phyloP scores from a whole-genome alignment of 331 rosid genomes.

The Quercus phellos region DNA sequence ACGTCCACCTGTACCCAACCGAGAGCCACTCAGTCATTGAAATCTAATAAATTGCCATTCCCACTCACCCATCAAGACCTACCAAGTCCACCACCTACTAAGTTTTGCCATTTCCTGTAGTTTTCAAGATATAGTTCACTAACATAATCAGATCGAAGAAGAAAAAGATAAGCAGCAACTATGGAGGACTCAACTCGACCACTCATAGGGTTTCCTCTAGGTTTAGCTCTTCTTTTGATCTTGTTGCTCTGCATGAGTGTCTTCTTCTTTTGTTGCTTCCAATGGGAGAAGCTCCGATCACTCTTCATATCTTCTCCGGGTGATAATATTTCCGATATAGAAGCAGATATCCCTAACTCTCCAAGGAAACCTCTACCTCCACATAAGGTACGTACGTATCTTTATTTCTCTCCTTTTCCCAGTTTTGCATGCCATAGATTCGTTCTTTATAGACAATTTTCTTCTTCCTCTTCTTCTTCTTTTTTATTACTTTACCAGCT shows the following conservation, averaged over 20 bases:
- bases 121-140: neutral
- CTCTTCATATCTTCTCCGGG: constrained; percentile 14
- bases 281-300: constrained; percentile 49
- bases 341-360: constrained; percentile 1
- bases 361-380: constrained; percentile 35
- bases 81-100: constrained; percentile 13
- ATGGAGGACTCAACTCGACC: constrained; percentile 33
- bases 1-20: constrained; percentile 18
- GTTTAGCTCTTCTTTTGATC: constrained; percentile 50
- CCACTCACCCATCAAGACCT: constrained; percentile 17
- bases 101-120: neutral
- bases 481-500: neutral
- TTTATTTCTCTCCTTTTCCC: neutral
- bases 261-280: constrained; percentile 57
- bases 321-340: neutral
- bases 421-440: neutral
- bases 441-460: neutral
- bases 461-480: too few relatives aligned
- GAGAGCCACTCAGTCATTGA: constrained; percentile 4
- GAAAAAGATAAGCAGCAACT: neutral
- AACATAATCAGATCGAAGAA: constrained; percentile 11
- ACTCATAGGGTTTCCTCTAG: constrained; percentile 49
- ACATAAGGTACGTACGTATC: constrained; percentile 15
- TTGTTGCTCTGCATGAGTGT: constrained; percentile 24
- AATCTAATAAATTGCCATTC: constrained; percentile 23